Percentiles rank a stretch among this genome's conserved stretches.
These are phyloP conservation scores for Vicia faba DNA, from an alignment of 306 rosid species.

Conservation along the genomic window DNA sequence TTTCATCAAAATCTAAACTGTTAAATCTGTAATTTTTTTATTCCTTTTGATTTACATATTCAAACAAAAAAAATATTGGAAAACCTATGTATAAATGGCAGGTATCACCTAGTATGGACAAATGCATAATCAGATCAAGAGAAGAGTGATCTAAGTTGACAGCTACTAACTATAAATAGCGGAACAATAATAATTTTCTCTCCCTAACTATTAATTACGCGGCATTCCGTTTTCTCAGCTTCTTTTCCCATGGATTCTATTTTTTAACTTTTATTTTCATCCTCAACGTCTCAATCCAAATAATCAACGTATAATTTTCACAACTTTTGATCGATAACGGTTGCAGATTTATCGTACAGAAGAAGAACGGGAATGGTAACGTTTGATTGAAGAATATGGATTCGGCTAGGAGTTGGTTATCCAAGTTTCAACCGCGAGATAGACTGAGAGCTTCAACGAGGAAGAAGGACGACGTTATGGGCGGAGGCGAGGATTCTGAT, in stretches of 20 bases:
- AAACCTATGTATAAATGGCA: too few relatives aligned
- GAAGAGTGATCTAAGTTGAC: not conserved
- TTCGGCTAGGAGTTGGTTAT: constrained; percentile 90
- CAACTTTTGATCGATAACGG: too few relatives aligned
- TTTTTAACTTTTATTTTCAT: constrained; percentile 14
- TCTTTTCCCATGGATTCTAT: not conserved
- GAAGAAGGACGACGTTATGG: constrained; percentile 54
- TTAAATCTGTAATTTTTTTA: too few relatives aligned
- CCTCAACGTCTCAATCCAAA: constrained; percentile 7
- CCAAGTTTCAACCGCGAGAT: constrained; percentile 86
- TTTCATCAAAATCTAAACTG: too few relatives aligned
- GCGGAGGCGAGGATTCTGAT: constrained; percentile 40
- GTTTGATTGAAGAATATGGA: constrained; percentile 58
- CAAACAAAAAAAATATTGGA: too few relatives aligned
- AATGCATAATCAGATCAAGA: too few relatives aligned
- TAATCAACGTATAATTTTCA: not conserved
- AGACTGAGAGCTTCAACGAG: constrained; percentile 53
- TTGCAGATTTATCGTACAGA: constrained; percentile 20
- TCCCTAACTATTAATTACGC: constrained; percentile 37
- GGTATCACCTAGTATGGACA: too few relatives aligned
- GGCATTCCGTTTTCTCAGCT: constrained; percentile 61
- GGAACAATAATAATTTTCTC: not conserved
- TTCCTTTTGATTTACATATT: too few relatives aligned
- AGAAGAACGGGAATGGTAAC: constrained; percentile 21
- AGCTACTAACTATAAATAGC: not conserved